Base-by-base conservation (phyloP, 169 alveolate genomes). In the Plasmodium gaboni region DNA sequence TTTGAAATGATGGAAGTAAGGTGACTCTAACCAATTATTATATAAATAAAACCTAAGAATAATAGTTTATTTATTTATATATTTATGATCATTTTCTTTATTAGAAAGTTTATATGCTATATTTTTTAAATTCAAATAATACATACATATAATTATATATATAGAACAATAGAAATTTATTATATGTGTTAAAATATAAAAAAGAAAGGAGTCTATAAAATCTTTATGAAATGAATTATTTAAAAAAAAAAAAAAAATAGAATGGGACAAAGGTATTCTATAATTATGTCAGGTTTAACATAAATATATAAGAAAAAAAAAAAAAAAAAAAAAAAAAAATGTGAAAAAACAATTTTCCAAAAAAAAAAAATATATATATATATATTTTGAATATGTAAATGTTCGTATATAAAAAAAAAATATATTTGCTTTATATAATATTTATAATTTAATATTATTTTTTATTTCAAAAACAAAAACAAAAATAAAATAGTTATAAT, bases 381-480 rank as follows among this genome's bases (percentile, higher is more conserved):
- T 32, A 32, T 3, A 32, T 32, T 32, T 32, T 32, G 22, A 9
- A 63, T 63, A 28, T 64, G 42, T 64, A 22, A 15, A 64, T 64
- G 53, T 38, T 28, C 73, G 42, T 64, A 38, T n/a, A 64, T 26
- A 28, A 60, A 51, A 12, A 13, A 51, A 13, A 6, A 60, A 12
- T 15, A 59, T 2, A 60, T 60, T 8, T 38, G 13, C 69, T 60
- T 64, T 64, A 32, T 28, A 28, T 32, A 10, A 64, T 72, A 42
- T 55, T 72, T 13, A 9, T 61, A 15, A 22, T 72, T 51, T 28
- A 38, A 28, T 28, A 51, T 53, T 38, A 9, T 48, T 24, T 71
- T 71, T 71, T 59, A 9, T 61, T 64, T 64, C 38, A 64, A 64
- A n/a, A 64, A 64, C 73, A 64, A 64, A 64, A 64, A 64, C 73